These are phyloP conservation scores for Solanum chiquidenum DNA, from an alignment of 257 asterid species.

Conservation along the genomic window DNA sequence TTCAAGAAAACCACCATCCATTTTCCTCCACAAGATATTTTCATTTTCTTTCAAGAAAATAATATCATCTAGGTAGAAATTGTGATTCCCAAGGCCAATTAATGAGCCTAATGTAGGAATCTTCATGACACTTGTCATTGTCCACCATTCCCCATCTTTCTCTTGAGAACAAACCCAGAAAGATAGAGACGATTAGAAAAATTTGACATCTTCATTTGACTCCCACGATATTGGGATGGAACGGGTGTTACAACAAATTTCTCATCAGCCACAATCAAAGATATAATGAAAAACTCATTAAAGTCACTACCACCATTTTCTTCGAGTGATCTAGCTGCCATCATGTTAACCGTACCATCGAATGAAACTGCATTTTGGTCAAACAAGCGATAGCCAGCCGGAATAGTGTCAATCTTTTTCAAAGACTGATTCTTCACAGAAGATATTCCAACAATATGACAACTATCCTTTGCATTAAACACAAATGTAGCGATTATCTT, in stretches of 20 bases:
- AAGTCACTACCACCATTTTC: background rate
- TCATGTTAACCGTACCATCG: background rate
- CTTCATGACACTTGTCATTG: background rate
- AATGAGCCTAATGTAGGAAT: background rate
- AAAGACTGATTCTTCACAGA: background rate
- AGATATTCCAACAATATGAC: background rate
- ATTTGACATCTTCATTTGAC: background rate
- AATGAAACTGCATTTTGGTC: background rate
- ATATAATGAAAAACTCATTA: background rate
- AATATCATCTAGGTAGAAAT: background rate
- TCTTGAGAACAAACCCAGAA: background rate
- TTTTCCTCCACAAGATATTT: background rate
- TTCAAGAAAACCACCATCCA: background rate
- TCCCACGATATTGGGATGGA: background rate
- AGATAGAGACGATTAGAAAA: background rate
- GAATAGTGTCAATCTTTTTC: background rate
- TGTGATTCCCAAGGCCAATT: background rate
- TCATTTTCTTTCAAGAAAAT: background rate
- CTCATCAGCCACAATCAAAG: background rate
- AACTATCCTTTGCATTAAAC: background rate
- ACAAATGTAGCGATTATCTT: background rate
- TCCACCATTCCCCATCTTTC: background rate
- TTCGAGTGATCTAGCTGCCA: background rate
- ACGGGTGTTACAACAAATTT: background rate
- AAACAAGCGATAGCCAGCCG: background rate